A percentile compares a stretch with the other conserved stretches of the same genome.
Conservation (phyloP, 2,329 filamentous ascomycete genomes). For the Aspergillus nomiae region DNA sequence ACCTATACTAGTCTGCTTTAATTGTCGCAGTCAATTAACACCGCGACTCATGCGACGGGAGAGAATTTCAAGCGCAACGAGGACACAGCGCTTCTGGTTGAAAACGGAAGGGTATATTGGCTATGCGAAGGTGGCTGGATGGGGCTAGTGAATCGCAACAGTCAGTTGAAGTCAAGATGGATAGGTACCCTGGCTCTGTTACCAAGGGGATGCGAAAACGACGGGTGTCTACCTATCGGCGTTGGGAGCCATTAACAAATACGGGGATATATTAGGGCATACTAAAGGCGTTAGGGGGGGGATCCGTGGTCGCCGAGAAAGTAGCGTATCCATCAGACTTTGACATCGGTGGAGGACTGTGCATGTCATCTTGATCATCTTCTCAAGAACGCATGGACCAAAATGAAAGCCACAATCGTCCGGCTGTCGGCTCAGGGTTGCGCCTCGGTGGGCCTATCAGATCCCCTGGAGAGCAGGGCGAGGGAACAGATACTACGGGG, state of each 20-base stretch:
- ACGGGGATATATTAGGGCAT: neutral
- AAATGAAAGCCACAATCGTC: neutral
- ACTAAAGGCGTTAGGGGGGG: neutral
- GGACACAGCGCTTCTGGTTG: neutral
- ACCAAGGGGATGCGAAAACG: neutral
- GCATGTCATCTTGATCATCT: neutral
- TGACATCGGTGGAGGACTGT: neutral
- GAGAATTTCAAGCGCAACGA: neutral
- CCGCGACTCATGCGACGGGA: neutral
- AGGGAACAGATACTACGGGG: slow-evolving; percentile 1
- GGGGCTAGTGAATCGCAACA: neutral
- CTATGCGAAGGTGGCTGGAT: no score
- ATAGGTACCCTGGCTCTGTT: neutral
- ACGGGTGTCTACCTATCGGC: neutral
- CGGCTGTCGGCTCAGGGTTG: neutral
- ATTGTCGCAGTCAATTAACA: neutral
- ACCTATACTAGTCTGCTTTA: neutral
- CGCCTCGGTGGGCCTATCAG: slow-evolving; percentile 4
- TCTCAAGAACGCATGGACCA: neutral
- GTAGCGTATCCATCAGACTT: neutral
- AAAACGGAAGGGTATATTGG: neutral
- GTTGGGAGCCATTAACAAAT: neutral
- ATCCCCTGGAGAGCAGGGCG: neutral
- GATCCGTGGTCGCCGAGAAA: neutral
- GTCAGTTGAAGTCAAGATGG: neutral